A percentile compares a stretch with the other conserved stretches of the same genome.
Evolutionary conservation across 495 filamentous ascomycete species (phyloP).

Genomic region (Penicillium parvum): DNA sequence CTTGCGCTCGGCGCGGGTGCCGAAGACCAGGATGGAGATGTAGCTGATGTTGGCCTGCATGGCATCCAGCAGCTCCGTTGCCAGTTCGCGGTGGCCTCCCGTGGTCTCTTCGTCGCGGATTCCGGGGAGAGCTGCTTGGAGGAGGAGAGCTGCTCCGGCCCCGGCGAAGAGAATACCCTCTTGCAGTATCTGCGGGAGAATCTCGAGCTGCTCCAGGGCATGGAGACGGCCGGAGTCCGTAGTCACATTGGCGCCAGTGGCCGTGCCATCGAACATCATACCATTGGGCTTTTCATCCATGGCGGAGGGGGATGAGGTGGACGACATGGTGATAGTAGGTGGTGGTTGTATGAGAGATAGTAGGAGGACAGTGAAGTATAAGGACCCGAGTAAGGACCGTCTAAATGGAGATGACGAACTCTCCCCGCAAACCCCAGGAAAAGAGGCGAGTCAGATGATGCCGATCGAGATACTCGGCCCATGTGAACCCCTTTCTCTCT

Average conservation of each 20-base stretch:
- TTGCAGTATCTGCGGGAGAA: constrained; percentile 38
- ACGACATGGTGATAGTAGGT: constrained; percentile 5
- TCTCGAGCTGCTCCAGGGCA: constrained; percentile 33
- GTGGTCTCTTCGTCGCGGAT: constrained; percentile 21
- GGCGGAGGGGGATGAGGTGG: constrained; percentile 15
- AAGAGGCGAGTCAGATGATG: neutral
- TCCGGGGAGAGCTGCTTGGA: constrained; percentile 38
- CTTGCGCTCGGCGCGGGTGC: constrained; percentile 31
- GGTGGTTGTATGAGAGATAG: neutral
- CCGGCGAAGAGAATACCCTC: constrained; percentile 41
- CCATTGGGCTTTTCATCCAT: constrained; percentile 20
- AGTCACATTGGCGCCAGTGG: constrained; percentile 5
- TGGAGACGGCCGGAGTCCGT: constrained; percentile 24
- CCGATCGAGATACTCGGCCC: constrained; percentile 5
- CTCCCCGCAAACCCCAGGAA: constrained; percentile 7
- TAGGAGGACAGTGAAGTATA: neutral
- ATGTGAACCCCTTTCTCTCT: constrained; percentile 10
- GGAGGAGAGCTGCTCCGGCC: constrained; percentile 33
- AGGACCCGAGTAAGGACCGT: neutral
- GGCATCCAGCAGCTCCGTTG: constrained; percentile 30
- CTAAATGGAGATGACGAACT: neutral
- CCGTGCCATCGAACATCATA: constrained; percentile 6
- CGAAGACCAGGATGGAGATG: constrained; percentile 38
- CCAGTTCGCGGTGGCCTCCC: constrained; percentile 20
- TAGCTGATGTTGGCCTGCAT: constrained; percentile 36